Evolutionary conservation across 768 basidiomycete species (phyloP), one percentile per base, ranked within the genome.

Genomic region (Filobasidium wieringae): DNA sequence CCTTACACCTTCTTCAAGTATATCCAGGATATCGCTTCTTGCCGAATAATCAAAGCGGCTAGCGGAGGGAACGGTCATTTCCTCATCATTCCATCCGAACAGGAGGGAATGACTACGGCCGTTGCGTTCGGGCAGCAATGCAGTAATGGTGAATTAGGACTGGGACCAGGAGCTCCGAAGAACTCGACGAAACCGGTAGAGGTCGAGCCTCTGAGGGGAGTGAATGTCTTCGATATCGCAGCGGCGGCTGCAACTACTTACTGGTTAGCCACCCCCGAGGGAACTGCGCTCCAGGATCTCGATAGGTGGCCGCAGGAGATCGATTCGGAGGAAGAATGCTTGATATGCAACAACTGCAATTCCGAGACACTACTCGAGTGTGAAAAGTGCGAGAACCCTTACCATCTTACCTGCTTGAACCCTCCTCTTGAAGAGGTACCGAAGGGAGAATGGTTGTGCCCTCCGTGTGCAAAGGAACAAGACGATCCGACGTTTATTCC

Each of bases 321-420:
- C 30, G 77, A 79, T 2, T 79, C 84, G 5, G 82, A 85, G 0
- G 79, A 81, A 15, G 65, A 79, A 12, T 95, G 92, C 72, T 76
- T 86, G 12, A 78, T 81, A 15, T 96, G 92, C 68, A 75, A 76
- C 47, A 78, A 79, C 63, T 87, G 87, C 53, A 76, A 80, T 26
- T 86, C 31, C 29, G 85, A 85, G 24, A 82, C 59, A 77, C 80
- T 33, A 17, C 76, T 97, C 39, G 90, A 87, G 68, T 97, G 92
- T 66, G 92, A 96, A 70, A 92, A 90, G 87, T 97, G 92, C 69
- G 92, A 97, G 68, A 78, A 80, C 40, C 87, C 89, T 0, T 93
- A 85, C 72, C 92, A 96, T 72, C 77, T 87, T 14, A 78, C 78
- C 12, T 97, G 92, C 72, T 80, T 92, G 43, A 75, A 77, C 40